phyloP scores from a whole-genome alignment of 208 protist genomes.

The Acanthamoeba culbertsoni region DNA sequence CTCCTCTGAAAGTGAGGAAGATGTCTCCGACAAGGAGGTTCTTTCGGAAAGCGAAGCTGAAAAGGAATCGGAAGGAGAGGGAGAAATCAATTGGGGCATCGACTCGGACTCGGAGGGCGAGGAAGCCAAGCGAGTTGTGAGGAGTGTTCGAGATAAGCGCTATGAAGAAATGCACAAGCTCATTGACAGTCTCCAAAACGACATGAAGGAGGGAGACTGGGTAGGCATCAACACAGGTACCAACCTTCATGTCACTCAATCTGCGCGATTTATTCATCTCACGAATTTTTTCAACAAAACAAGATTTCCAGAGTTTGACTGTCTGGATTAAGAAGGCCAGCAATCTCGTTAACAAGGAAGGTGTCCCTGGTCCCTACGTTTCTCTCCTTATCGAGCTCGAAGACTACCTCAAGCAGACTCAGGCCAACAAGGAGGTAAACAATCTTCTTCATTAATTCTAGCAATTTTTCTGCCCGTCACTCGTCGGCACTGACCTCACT shows the following conservation, averaged over 20 bases:
- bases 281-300: neutral
- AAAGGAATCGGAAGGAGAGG: slow-evolving; percentile 26
- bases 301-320: slow-evolving; percentile 32
- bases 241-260: no score
- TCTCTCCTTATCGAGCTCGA: slow-evolving; percentile 13
- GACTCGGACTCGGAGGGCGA: neutral
- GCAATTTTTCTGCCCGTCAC: neutral
- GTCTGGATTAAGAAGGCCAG: slow-evolving; percentile 52
- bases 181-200: neutral
- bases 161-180: slow-evolving; percentile 56
- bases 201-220: slow-evolving; percentile 18
- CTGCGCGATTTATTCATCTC: neutral
- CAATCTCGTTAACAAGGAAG: slow-evolving; percentile 36
- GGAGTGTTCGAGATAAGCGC: slow-evolving; percentile 39
- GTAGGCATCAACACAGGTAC: slow-evolving; percentile 14
- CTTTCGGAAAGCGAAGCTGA: neutral
- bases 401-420: slow-evolving; percentile 20
- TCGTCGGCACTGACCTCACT: neutral
- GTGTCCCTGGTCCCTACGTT: slow-evolving; percentile 28
- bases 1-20: neutral
- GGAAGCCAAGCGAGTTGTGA: neutral
- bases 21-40: slow-evolving; percentile 14
- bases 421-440: slow-evolving; percentile 2
- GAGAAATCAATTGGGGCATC: slow-evolving; percentile 11
- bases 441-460: neutral